Percentiles rank a stretch among this genome's conserved stretches.
Evolutionary conservation across 129 eudicot genomes (phyloP).

Genomic region (Chrysanthemum lavandulifolium): DNA sequence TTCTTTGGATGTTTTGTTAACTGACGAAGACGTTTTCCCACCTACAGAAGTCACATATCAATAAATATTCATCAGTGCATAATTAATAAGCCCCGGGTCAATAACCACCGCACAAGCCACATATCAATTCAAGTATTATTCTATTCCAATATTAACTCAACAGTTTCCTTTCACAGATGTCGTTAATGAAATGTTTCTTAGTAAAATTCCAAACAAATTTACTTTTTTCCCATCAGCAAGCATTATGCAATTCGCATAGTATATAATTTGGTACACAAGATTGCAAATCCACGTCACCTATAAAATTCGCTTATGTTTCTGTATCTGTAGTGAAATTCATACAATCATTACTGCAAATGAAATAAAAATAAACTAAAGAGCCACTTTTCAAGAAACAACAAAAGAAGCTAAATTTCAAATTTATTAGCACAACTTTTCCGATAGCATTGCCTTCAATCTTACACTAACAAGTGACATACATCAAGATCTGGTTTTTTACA

Average conservation of each 20-base stretch:
- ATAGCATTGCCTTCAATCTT: slow-evolving; percentile 11
- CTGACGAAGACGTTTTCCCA: slow-evolving; percentile 78
- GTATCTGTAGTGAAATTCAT: slow-evolving; percentile 3
- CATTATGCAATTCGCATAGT: too few species aligned
- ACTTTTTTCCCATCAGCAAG: too few species aligned
- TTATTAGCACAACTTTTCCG: not conserved
- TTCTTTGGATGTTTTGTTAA: slow-evolving; percentile 78
- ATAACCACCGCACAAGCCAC: not conserved
- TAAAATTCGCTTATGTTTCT: not conserved
- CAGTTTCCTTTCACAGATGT: not conserved
- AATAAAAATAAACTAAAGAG: too few species aligned
- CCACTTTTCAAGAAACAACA: too few species aligned
- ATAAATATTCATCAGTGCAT: not conserved
- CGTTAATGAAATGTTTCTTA: too few species aligned
- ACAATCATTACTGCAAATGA: not conserved
- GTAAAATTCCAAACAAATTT: too few species aligned
- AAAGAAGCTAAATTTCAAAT: not conserved
- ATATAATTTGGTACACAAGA: too few species aligned
- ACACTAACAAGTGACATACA: not conserved
- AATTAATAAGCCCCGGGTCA: not conserved
- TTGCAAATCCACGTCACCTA: not conserved
- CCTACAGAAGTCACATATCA: slow-evolving; percentile 36
- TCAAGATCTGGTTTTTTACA: not conserved
- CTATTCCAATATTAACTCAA: not conserved
- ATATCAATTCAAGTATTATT: not conserved